These are phyloP conservation scores for Carex pumila DNA, from an alignment of 176 grass and related monocot genomes.

Conservation along the genomic window DNA sequence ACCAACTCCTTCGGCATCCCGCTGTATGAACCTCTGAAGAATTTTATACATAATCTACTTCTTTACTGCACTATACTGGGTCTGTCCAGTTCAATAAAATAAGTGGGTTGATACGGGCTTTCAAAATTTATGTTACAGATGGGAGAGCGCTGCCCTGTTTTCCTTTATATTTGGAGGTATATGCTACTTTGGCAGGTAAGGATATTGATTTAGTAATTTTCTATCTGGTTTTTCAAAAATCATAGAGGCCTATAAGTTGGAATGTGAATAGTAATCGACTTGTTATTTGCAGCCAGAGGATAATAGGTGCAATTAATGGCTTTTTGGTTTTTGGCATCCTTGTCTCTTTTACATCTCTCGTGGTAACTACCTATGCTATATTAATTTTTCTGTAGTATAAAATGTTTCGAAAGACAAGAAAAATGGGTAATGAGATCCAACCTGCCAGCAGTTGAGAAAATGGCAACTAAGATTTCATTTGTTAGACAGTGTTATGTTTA, in stretches of 20 bases:
- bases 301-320: constrained; percentile 88
- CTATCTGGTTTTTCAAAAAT: neutral
- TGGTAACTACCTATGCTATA: constrained; percentile 49
- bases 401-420: neutral
- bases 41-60: neutral
- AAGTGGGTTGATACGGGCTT: neutral
- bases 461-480: neutral
- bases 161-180: constrained; percentile 79
- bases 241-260: neutral
- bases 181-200: constrained; percentile 88
- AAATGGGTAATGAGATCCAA: neutral
- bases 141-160: constrained; percentile 81
- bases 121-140: constrained; percentile 42
- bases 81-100: neutral
- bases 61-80: neutral
- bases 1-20: constrained; percentile 66
- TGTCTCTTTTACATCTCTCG: constrained; percentile 71
- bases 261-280: constrained; percentile 10
- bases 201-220: constrained; percentile 10
- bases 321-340: constrained; percentile 68
- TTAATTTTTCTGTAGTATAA: neutral
- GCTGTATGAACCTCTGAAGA: constrained; percentile 39
- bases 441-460: neutral
- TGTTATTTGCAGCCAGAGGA: constrained; percentile 49
- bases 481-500: neutral